A percentile compares a stretch with the other conserved stretches of the same genome.
These are phyloP conservation scores for Singerocomus inundabilis DNA, from an alignment of 1,284 basidiomycete genomes.

Conservation along the genomic window DNA sequence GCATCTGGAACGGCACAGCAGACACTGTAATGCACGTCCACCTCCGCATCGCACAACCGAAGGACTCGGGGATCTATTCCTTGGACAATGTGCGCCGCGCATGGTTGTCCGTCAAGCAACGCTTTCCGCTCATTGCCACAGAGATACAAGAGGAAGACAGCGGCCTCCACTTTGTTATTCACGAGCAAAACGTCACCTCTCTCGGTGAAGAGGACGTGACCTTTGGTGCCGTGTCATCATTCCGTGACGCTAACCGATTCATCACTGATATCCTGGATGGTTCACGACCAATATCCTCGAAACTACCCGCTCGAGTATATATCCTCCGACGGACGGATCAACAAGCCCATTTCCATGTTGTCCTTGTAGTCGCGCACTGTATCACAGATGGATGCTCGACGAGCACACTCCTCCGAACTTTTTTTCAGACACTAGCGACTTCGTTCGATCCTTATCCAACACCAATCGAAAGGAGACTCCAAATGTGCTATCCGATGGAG, in stretches of 20 bases:
- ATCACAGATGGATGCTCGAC: constrained; percentile 15
- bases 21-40: constrained; percentile 18
- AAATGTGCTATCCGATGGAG: constrained; percentile 42
- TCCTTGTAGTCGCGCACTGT: constrained; percentile 15
- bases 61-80: constrained; percentile 4
- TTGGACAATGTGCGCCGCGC: constrained; percentile 13
- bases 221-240: constrained; percentile 8
- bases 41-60: constrained; percentile 5
- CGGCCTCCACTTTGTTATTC: constrained; percentile 11
- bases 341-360: constrained; percentile 10
- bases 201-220: constrained; percentile 12
- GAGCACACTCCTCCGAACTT: constrained; percentile 24
- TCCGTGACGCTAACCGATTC: constrained; percentile 14
- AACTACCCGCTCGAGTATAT: constrained; percentile 1
- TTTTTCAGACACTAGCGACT: constrained; percentile 43
- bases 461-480: constrained; percentile 38
- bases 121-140: constrained; percentile 17
- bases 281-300: constrained; percentile 5
- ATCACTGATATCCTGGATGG: constrained; percentile 6
- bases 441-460: constrained; percentile 18
- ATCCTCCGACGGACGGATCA: constrained; percentile 5
- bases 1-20: constrained; percentile 4
- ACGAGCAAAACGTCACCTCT: constrained; percentile 7
- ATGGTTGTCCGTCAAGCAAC: constrained; percentile 18
- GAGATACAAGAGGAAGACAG: constrained; percentile 14